These are phyloP conservation scores for Arachnomyces sp. DNA, from an alignment of 2,329 filamentous ascomycete species.

Conservation along the genomic window DNA sequence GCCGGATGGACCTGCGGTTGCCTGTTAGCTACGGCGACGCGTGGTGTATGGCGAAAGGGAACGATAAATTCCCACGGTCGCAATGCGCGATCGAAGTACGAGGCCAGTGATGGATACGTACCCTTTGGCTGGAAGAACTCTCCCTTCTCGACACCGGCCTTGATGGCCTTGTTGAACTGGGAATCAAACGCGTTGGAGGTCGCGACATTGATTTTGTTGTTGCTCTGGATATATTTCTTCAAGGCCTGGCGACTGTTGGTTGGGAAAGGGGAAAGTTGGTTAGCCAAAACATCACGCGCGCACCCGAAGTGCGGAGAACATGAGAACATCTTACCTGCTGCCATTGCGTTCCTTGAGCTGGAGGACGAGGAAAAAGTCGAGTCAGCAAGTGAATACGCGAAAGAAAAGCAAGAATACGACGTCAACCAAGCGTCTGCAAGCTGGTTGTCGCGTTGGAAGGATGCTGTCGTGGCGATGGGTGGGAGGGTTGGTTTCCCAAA, in stretches of 20 bases:
- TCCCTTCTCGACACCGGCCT: slow-evolving; percentile 74
- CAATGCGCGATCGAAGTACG: slow-evolving; percentile 1
- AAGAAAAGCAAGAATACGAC: slow-evolving; percentile 17
- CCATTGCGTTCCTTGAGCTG: slow-evolving; percentile 64
- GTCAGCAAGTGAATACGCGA: slow-evolving; percentile 37
- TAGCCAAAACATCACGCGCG: slow-evolving; percentile 10
- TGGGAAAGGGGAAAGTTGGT: slow-evolving; percentile 12
- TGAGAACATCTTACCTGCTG: slow-evolving; percentile 53
- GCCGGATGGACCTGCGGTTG: slow-evolving; percentile 61
- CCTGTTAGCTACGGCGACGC: neutral
- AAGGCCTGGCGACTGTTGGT: slow-evolving; percentile 56
- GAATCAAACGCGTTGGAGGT: slow-evolving; percentile 54
- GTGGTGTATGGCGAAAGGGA: neutral
- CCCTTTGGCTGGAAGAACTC: slow-evolving; percentile 87
- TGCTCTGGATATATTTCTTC: slow-evolving; percentile 66
- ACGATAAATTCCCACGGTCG: slow-evolving; percentile 2
- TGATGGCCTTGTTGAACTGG: slow-evolving; percentile 80
- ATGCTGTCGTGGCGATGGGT: neutral
- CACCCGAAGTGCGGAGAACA: slow-evolving; percentile 13
- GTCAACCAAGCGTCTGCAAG: slow-evolving; percentile 19
- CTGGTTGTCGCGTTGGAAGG: slow-evolving; percentile 10
- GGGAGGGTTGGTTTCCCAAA: slow-evolving; percentile 25
- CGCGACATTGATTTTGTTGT: slow-evolving; percentile 53
- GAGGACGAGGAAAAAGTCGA: slow-evolving; percentile 24
- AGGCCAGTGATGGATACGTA: slow-evolving; percentile 38